A percentile compares a stretch with the other conserved stretches of the same genome.
Conservation (phyloP, 2,329 filamentous ascomycete species). For the Diaporthe helianthi region DNA sequence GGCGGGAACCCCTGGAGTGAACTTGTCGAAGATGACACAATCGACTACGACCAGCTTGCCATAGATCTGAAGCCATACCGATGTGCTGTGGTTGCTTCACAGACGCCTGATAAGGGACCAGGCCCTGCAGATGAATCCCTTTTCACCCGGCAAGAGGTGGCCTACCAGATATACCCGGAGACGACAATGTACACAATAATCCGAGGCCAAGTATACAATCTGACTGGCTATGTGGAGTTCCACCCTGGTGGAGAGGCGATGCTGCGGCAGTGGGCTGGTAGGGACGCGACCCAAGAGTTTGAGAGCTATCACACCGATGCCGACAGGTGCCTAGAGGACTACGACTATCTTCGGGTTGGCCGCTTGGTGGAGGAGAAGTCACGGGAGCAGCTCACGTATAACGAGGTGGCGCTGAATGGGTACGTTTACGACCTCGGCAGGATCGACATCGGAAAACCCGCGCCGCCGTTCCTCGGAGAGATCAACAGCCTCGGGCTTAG, state of each 20-base stretch:
- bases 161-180: constrained; percentile 15
- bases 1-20: constrained; percentile 1
- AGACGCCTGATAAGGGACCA: not conserved
- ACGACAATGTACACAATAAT: constrained; percentile 23
- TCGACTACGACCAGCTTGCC: not conserved
- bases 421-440: not conserved
- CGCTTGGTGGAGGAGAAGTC: constrained; percentile 5
- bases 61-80: not conserved
- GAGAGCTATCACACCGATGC: not conserved
- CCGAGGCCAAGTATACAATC: constrained; percentile 15
- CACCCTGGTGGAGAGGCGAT: constrained; percentile 14
- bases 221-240: constrained; percentile 9
- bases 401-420: constrained; percentile 5
- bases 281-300: not conserved
- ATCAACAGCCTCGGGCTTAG: not conserved
- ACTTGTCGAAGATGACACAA: not conserved
- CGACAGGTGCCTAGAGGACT: constrained; percentile 5
- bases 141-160: constrained; percentile 7
- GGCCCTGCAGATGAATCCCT: not conserved
- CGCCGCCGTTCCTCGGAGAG: not conserved
- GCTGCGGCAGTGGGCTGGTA: constrained; percentile 13
- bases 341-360: constrained; percentile 22
- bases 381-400: not conserved
- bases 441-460: not conserved
- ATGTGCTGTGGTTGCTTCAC: constrained; percentile 12